Base-by-base conservation (phyloP, 306 rosid genomes). In the Mimosa pudica region DNA sequence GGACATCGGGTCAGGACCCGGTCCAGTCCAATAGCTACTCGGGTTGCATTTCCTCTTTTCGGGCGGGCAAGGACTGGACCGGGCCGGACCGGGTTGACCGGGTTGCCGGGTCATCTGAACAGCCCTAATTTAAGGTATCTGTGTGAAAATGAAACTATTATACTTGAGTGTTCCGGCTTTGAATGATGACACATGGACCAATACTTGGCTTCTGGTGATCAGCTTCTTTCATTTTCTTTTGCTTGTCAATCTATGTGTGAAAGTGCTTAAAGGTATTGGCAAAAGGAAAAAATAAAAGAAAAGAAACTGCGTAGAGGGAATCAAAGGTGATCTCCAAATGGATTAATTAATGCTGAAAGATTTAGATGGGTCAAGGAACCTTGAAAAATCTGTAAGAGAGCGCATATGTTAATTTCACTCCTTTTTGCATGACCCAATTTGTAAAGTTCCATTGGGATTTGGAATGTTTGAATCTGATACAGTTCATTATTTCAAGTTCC, bases 401-500 rank as follows among this genome's bases (percentile, higher is more conserved):
- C n/a, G 70, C 30, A 78, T 44, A 36, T 55, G 72, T 49, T 57
- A 73, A 73, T 55, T 57, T 65, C 63, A 55, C 60, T 45, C 12
- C 80, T 60, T 48, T 74, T 58, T 69, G 24, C n/a, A 24, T 8
- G 62, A 52, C 60, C 79, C 80, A 44, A 71, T 54, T 62, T 70
- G 62, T 36, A 44, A 77, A 49, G 82, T 47, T 69, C 55, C 80
- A 48, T 70, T 58, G 83, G 86, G 86, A 83, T 83, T 83, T 79
- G 81, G 78, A 79, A 70, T 30, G 13, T n/a, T 69, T 54, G 64
- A 73, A 42, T 33, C 10, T 75, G 83, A 42, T 46, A 47, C 65
- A 49, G 48, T 62, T 75, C 58, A 32, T 75, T 52, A 18, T 54
- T 77, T 73, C 73, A 70, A 60, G 41, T 82, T 75, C 41, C 58